Percentiles rank a stretch among this genome's conserved stretches.
phyloP scores from a whole-genome alignment of 352 stramenopile genomes.

The Peronospora farinosa region DNA sequence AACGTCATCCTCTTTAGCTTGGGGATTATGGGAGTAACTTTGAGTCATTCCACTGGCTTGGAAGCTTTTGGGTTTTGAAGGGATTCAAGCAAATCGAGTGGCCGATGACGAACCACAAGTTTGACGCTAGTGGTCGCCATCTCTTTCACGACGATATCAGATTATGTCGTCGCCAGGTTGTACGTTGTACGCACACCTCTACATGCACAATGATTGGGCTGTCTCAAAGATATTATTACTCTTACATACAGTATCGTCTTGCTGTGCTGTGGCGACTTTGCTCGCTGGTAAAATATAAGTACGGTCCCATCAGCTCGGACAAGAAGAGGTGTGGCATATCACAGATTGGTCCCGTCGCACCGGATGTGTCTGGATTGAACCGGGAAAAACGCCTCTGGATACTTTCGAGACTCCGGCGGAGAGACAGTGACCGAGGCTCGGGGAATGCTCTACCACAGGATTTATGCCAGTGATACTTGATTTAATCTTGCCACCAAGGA shows the following conservation, averaged over 20 bases:
- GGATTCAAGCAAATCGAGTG: constrained; percentile 3
- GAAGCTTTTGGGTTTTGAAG: too few relatives aligned
- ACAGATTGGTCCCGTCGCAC: constrained; percentile 7
- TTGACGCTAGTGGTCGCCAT: constrained; percentile 7
- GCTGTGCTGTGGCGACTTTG: background rate
- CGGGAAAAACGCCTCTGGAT: constrained; percentile 6
- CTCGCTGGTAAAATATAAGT: background rate
- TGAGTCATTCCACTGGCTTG: too few relatives aligned
- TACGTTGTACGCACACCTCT: constrained; percentile 2
- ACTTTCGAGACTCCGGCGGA: too few relatives aligned
- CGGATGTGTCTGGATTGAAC: constrained; percentile 19
- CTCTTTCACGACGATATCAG: constrained; percentile 20
- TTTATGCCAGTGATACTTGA: too few relatives aligned
- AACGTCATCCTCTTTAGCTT: too few relatives aligned
- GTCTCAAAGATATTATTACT: too few relatives aligned
- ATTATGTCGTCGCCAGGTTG: constrained; percentile 15
- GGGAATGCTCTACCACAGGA: too few relatives aligned
- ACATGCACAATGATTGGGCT: too few relatives aligned
- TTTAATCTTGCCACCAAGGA: too few relatives aligned
- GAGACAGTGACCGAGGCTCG: too few relatives aligned
- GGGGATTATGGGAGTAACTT: too few relatives aligned
- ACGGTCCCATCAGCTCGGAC: background rate
- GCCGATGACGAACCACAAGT: constrained; percentile 9
- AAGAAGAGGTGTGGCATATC: background rate
- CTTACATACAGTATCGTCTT: too few relatives aligned